Evolutionary conservation across 805 yeast species (phyloP), one percentile per base, ranked within the genome.

Genomic region (Metschnikowia anglica): DNA sequence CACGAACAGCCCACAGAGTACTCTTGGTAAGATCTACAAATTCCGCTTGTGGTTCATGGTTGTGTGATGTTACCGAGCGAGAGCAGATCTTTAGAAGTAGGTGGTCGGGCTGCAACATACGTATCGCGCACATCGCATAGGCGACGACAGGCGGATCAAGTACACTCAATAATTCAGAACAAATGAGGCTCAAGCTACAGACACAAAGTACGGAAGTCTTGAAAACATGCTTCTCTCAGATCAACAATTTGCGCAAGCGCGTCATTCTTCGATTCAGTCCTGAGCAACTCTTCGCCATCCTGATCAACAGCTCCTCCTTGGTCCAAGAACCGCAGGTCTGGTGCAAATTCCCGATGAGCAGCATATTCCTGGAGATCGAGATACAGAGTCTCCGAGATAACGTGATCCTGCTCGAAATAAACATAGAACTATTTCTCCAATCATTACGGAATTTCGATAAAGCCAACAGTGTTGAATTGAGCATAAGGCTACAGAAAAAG

Each of bases 311-410:
- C 19, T 55, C 75, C 1, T 68, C 76, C 7, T 51, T 72, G 20
- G 67, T 72, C 33, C 65, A 57, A 28, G 84, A 81, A 44, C 87
- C 88, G 2, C 87, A 81, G 48, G 77, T 80, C 2, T 84, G 88
- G 88, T 74, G 84, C 50, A 77, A 76, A 46, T 54, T 83, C 11
- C 66, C 72, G 13, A 68, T 65, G 58, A 40, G 55, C 2, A 62
- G 69, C 11, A 56, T 80, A 28, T 76, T 82, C 66, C 69, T 68
- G 49, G 62, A 68, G 31, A 70, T 76, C 30, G 80, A 77, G 46
- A 70, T 80, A 25, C 73, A 68, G 38, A 76, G 84, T 34, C 52
- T 72, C 1, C 63, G 81, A 19, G 77, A 79, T 26, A 74, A 81
- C 53, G 67, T 72, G 15, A 75, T 85, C 16, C 71, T 75, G 44